These are phyloP conservation scores for Mycena belliarum DNA, from an alignment of 768 basidiomycete species.

Conservation along the genomic window DNA sequence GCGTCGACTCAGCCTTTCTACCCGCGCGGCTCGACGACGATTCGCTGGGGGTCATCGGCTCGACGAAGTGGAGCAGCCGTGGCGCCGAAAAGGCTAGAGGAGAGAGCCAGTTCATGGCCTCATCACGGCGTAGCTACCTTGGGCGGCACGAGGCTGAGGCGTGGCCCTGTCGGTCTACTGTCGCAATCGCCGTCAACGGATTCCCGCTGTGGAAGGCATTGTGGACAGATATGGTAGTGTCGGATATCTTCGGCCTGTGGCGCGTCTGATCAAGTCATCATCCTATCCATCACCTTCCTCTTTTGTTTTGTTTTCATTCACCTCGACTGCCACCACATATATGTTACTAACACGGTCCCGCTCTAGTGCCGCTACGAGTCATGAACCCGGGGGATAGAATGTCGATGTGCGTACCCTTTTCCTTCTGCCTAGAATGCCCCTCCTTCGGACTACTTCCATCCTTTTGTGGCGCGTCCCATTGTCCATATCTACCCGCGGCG, in stretches of 20 bases:
- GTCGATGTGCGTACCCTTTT: slow-evolving; percentile 17
- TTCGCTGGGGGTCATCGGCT: too few species aligned
- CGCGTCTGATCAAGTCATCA: too few species aligned
- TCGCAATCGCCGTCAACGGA: background rate
- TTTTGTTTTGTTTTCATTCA: background rate
- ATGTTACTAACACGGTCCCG: slow-evolving; percentile 1
- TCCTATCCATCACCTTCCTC: background rate
- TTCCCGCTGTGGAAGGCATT: background rate
- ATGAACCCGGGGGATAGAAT: slow-evolving; percentile 20
- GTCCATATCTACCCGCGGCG: background rate
- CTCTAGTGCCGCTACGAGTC: slow-evolving; percentile 17
- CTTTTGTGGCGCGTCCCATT: background rate
- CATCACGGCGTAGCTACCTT: slow-evolving; percentile 7
- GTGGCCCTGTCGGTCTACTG: background rate
- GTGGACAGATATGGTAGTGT: too few species aligned
- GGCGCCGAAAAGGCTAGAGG: background rate
- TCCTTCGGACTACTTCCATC: background rate
- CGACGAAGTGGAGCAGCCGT: background rate
- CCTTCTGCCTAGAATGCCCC: background rate
- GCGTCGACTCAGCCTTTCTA: too few species aligned
- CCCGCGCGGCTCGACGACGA: too few species aligned
- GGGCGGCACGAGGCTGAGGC: slow-evolving; percentile 14
- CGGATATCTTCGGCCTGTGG: too few species aligned
- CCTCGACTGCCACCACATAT: background rate
- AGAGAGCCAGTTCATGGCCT: background rate